Conservation (phyloP, 202 grass and related monocot species). For the Schoenoplectus triqueter region DNA sequence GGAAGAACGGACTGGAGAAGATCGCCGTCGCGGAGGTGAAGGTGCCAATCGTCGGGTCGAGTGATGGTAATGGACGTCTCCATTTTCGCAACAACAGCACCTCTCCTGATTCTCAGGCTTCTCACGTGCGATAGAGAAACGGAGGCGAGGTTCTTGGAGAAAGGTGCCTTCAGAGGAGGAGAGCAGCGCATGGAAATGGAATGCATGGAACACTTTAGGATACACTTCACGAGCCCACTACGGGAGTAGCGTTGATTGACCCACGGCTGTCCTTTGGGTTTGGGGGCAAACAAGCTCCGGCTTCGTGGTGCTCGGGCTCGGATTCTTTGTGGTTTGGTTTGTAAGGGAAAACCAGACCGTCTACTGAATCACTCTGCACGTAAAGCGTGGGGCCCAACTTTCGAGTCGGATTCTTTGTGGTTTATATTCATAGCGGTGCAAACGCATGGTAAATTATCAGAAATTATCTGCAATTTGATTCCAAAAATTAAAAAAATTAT, state of each 20-base stretch:
- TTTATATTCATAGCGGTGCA: no score
- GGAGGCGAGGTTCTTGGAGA: background rate
- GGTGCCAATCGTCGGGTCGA: slow-evolving; percentile 88
- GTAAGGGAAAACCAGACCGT: background rate
- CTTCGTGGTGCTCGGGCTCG: background rate
- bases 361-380: background rate
- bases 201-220: background rate
- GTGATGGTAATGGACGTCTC: slow-evolving; percentile 53
- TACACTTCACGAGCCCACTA: background rate
- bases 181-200: background rate
- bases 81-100: slow-evolving; percentile 6
- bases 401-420: background rate
- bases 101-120: slow-evolving; percentile 13
- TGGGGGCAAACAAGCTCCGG: background rate
- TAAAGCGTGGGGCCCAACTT: background rate
- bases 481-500: no score
- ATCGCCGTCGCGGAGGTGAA: slow-evolving; percentile 76
- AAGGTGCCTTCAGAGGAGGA: slow-evolving; percentile 14
- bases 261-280: background rate
- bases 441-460: no score
- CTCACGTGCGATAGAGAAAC: background rate
- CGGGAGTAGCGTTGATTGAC: background rate
- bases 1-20: slow-evolving; percentile 66
- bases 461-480: no score
- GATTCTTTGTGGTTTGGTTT: background rate